Evolutionary conservation across 805 yeast genomes (phyloP).

Genomic region (Candida nitratophila): DNA sequence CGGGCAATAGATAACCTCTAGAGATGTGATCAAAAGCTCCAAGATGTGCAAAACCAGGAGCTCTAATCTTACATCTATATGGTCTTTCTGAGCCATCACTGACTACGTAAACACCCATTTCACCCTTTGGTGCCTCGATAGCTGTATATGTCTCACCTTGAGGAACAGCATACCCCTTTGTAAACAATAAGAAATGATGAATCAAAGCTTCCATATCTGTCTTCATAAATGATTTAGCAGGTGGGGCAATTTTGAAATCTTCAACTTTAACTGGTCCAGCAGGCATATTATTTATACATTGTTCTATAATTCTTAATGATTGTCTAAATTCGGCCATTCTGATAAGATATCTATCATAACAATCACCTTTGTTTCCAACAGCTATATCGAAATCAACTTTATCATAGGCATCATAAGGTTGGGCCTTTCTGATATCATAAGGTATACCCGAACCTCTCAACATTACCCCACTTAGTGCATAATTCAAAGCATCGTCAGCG

Average conservation of each 20-base stretch:
- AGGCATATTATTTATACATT: conserved; percentile 87
- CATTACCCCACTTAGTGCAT: conserved; percentile 81
- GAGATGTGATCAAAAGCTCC: conserved; percentile 84
- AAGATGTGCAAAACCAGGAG: conserved; percentile 90
- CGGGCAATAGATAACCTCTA: conserved; percentile 82
- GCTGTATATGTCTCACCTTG: conserved; percentile 89
- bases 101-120: conserved; percentile 85
- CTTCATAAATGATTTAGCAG: conserved; percentile 77
- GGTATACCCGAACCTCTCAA: conserved; percentile 88
- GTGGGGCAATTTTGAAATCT: conserved; percentile 80
- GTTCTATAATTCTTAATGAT: conserved; percentile 81
- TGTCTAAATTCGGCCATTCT: conserved; percentile 93
- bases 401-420: conserved; percentile 88
- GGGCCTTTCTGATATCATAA: conserved; percentile 76
- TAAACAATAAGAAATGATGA: conserved; percentile 81
- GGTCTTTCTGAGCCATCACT: conserved; percentile 89
- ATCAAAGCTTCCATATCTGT: conserved; percentile 90
- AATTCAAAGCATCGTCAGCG: conserved; percentile 82
- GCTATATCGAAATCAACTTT: conserved; percentile 80
- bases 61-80: conserved; percentile 85
- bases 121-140: conserved; percentile 93
- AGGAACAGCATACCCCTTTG: conserved; percentile 86
- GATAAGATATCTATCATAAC: conserved; percentile 81
- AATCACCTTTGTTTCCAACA: conserved; percentile 83
- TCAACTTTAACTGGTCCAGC: conserved; percentile 88